Conservation (phyloP, 1,284 basidiomycete genomes). For the Ganoderma lingzhi region DNA sequence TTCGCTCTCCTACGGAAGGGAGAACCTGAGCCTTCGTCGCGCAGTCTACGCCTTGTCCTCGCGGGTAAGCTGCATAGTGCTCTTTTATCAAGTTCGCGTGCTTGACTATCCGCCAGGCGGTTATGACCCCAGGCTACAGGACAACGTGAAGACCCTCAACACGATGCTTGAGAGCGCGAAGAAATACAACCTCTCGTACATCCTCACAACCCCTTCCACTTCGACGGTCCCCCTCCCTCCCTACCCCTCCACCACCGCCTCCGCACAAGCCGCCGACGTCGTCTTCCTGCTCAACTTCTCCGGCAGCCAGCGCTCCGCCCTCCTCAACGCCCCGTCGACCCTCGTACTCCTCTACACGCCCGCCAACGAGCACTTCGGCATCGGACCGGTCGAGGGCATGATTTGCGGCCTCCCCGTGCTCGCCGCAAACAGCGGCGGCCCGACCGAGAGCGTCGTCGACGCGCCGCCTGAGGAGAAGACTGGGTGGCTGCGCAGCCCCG, state of each 20-base stretch:
- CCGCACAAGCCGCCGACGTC: slow-evolving; percentile 52
- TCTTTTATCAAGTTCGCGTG: neutral
- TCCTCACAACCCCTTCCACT: slow-evolving; percentile 54
- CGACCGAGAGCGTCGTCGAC: slow-evolving; percentile 88
- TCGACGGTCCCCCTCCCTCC: slow-evolving; percentile 48
- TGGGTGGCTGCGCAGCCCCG: slow-evolving; percentile 77
- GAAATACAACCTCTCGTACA: slow-evolving; percentile 58
- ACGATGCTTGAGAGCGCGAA: slow-evolving; percentile 66
- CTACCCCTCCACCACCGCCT: slow-evolving; percentile 45
- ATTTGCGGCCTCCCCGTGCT: slow-evolving; percentile 90
- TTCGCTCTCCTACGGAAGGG: slow-evolving; percentile 63
- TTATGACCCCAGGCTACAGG: slow-evolving; percentile 74
- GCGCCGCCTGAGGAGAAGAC: slow-evolving; percentile 51
- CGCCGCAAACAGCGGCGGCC: slow-evolving; percentile 91
- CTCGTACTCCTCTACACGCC: slow-evolving; percentile 92
- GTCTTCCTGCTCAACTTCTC: slow-evolving; percentile 91
- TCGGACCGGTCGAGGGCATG: slow-evolving; percentile 97
- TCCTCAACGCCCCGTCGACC: slow-evolving; percentile 73
- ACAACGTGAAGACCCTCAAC: slow-evolving; percentile 74
- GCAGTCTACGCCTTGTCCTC: slow-evolving; percentile 71
- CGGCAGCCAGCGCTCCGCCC: slow-evolving; percentile 78
- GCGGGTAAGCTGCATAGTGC: slow-evolving; percentile 58
- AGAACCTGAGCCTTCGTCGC: slow-evolving; percentile 9
- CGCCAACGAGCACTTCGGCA: slow-evolving; percentile 96
- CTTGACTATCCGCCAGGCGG: slow-evolving; percentile 57